Evolutionary conservation across 169 alveolate species (phyloP).

Genomic region (Plasmodium relictum): DNA sequence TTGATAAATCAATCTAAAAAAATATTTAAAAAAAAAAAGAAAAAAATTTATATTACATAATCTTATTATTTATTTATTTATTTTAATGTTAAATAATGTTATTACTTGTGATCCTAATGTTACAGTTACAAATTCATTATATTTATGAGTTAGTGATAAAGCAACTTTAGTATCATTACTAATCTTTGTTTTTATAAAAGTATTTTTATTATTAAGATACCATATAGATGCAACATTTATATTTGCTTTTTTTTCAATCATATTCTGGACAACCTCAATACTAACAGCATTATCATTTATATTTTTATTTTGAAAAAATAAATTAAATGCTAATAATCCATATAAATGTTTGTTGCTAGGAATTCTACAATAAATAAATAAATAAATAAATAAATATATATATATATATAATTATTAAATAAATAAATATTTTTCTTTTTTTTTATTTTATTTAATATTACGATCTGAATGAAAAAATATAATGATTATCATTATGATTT

Average conservation of each 20-base stretch:
- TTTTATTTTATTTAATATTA: neutral
- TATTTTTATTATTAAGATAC: constrained; percentile 51
- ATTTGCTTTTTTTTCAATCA: constrained; percentile 26
- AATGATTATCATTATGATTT: constrained; percentile 19
- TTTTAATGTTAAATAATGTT: neutral
- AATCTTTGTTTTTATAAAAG: constrained; percentile 38
- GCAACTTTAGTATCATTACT: constrained; percentile 69
- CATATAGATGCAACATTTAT: constrained; percentile 63
- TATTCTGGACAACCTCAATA: constrained; percentile 43
- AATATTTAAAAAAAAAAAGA: neutral
- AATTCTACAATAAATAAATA: constrained; percentile 3
- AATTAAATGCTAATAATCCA: constrained; percentile 43
- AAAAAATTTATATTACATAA: neutral
- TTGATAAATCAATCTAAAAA: constrained; percentile 39
- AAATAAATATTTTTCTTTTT: neutral
- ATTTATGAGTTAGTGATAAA: constrained; percentile 49
- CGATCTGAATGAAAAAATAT: constrained; percentile 63
- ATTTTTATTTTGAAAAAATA: constrained; percentile 47
- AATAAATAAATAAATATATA: neutral
- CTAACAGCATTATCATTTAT: constrained; percentile 57
- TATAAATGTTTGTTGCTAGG: constrained; percentile 45
- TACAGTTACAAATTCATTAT: constrained; percentile 46
- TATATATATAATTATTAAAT: neutral
- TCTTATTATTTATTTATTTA: neutral
- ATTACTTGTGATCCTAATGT: constrained; percentile 62